phyloP scores from a whole-genome alignment of 306 rosid genomes.

The Prinsepia uniflora region DNA sequence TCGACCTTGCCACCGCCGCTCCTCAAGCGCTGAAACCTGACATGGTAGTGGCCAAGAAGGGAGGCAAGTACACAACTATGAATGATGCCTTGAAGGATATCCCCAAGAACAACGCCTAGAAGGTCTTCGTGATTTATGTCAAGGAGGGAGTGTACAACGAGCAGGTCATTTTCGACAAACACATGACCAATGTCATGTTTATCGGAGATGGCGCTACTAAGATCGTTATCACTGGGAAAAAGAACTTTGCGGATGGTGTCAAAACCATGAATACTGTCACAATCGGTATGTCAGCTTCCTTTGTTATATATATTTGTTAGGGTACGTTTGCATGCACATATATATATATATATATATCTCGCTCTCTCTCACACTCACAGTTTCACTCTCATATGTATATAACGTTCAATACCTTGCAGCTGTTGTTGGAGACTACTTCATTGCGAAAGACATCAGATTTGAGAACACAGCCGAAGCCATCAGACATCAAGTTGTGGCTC shows the following conservation, averaged over 20 bases:
- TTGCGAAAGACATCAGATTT: slow-evolving; percentile 52
- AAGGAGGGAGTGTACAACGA: slow-evolving; percentile 62
- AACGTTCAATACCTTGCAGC: slow-evolving; percentile 23
- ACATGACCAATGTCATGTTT: slow-evolving; percentile 42
- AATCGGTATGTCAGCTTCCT: too few relatives aligned
- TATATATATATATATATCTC: too few relatives aligned
- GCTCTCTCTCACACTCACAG: too few relatives aligned
- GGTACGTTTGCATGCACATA: too few relatives aligned
- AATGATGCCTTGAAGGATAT: slow-evolving; percentile 50
- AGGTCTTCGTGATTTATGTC: slow-evolving; percentile 58
- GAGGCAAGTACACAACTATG: slow-evolving; percentile 57
- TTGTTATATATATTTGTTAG: too few relatives aligned
- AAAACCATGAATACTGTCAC: slow-evolving; percentile 55
- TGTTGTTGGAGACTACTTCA: slow-evolving; percentile 53
- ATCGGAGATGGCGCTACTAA: slow-evolving; percentile 76
- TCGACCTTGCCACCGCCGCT: slow-evolving; percentile 26
- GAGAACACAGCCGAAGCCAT: slow-evolving; percentile 50
- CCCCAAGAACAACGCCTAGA: slow-evolving; percentile 30
- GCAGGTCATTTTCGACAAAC: slow-evolving; percentile 25
- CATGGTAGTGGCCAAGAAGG: slow-evolving; percentile 61
- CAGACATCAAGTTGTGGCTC: slow-evolving; percentile 52
- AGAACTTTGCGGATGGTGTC: slow-evolving; percentile 43
- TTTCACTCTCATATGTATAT: too few relatives aligned
- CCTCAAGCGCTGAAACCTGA: slow-evolving; percentile 26
- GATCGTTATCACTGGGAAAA: slow-evolving; percentile 44